Base-by-base conservation (phyloP, 2,329 filamentous ascomycete species). In the Botrytis aclada region DNA sequence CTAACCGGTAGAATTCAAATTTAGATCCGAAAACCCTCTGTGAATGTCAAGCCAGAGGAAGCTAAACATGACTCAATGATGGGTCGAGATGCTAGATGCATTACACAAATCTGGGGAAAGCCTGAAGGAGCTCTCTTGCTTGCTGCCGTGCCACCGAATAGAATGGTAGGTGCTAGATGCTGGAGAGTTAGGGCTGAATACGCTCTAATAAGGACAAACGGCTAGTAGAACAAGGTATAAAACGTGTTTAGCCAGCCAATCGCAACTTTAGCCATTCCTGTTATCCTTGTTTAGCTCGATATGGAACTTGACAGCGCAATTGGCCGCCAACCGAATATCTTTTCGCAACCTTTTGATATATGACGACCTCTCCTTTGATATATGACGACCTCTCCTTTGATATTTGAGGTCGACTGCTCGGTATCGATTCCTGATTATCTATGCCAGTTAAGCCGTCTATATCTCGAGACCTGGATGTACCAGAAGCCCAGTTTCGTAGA, bases 221-320 rank as follows among this genome's bases (percentile, higher is more conserved):
- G n/a, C 25, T 20, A 18, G 25, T 62, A 20, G 25, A 41, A 25
- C 34, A 62, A n/a, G 60, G 41, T 43, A 4, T 29, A 51, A n/a
- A 16, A 29, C 45, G 32, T 29, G 4, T 45, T 70, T 62, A 70
- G 34, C 67, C 67, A 62, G 29, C 67, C 67, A 70, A 61, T 70
- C 41, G 67, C 67, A 70, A 39, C 41, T 32, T 8, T 22, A 29
- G 14, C 41, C 20, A 9, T 39, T 61, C 43, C 29, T 12, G 54
- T 47, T 61, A 70, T 20, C 22, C 67, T 18, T 47, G 67, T 9
- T 29, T 62, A 34, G 20, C 39, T 34, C 12, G 7, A 37, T 47
- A 1, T n/a, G 22, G 14, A 20, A 29, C 34, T 34, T 20, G 37
- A 29, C n/a, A 32, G 22, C 32, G 25, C 41, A 25, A 16, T 37